These are phyloP conservation scores for Leptographium flavum DNA, from an alignment of 2,329 filamentous ascomycete genomes.

Conservation along the genomic window DNA sequence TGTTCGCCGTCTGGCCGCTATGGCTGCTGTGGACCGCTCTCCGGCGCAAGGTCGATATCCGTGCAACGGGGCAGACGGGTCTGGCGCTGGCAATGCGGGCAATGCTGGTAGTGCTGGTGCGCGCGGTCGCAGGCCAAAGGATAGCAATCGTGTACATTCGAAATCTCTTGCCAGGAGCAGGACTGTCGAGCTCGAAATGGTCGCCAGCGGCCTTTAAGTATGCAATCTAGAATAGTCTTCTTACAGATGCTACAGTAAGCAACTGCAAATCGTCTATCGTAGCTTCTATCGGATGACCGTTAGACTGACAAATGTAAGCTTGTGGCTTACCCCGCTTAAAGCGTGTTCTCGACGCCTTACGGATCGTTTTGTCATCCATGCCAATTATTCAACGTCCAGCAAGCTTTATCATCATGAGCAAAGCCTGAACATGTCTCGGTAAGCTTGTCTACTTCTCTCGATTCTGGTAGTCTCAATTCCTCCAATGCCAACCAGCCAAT, in stretches of 20 bases:
- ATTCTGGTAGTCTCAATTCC: neutral
- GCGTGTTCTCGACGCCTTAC: too few relatives aligned
- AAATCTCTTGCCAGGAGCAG: neutral
- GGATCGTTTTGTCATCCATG: too few relatives aligned
- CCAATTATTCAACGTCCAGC: too few relatives aligned
- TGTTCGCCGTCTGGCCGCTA: neutral
- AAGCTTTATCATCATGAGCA: too few relatives aligned
- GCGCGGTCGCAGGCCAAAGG: conserved; percentile 6
- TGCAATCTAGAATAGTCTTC: too few relatives aligned
- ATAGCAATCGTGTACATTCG: conserved; percentile 5
- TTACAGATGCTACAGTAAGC: too few relatives aligned
- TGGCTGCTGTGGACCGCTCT: neutral
- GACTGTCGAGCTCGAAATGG: neutral
- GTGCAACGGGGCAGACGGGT: neutral
- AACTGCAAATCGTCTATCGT: too few relatives aligned
- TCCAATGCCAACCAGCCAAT: neutral
- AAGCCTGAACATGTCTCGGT: too few relatives aligned
- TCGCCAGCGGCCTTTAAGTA: neutral
- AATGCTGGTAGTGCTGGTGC: neutral
- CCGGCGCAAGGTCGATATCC: neutral
- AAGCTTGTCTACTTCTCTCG: neutral
- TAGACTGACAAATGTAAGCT: too few relatives aligned
- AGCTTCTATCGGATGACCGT: too few relatives aligned
- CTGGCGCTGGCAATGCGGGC: neutral
- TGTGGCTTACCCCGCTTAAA: too few relatives aligned